phyloP scores from a whole-genome alignment of 2,329 filamentous ascomycete genomes.

The Aspergillus nomiae region DNA sequence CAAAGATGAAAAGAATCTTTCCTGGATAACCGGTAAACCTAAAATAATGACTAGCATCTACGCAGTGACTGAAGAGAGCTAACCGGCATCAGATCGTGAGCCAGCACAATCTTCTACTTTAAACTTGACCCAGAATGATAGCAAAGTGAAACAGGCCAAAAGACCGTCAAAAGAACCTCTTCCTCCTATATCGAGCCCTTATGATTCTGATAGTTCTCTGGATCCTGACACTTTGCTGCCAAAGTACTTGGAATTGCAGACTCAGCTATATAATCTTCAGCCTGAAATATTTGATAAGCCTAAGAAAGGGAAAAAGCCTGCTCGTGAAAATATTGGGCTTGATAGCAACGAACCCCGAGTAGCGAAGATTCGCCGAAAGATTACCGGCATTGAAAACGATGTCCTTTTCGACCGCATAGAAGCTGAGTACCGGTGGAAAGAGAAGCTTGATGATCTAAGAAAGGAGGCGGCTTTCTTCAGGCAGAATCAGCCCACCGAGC shows the following conservation, averaged over 20 bases:
- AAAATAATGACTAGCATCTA: slow-evolving; percentile 12
- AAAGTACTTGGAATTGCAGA: slow-evolving; percentile 74
- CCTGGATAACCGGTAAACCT: slow-evolving; percentile 40
- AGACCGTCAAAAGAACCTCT: slow-evolving; percentile 28
- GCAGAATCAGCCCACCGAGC: slow-evolving; percentile 26
- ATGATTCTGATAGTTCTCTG: slow-evolving; percentile 64
- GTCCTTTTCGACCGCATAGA: slow-evolving; percentile 70
- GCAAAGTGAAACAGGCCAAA: slow-evolving; percentile 28
- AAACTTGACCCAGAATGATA: slow-evolving; percentile 23
- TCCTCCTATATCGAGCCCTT: slow-evolving; percentile 26
- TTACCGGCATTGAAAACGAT: slow-evolving; percentile 76
- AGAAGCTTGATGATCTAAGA: slow-evolving; percentile 61
- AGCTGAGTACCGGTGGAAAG: slow-evolving; percentile 68
- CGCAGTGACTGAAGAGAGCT: slow-evolving; percentile 24
- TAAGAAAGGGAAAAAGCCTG: slow-evolving; percentile 45
- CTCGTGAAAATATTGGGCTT: slow-evolving; percentile 25
- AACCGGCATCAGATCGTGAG: slow-evolving; percentile 32
- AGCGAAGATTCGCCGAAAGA: slow-evolving; percentile 70
- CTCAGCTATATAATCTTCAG: slow-evolving; percentile 65
- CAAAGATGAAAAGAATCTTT: slow-evolving; percentile 36
- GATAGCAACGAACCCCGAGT: slow-evolving; percentile 48
- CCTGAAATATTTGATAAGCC: slow-evolving; percentile 52
- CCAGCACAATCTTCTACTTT: slow-evolving; percentile 30
- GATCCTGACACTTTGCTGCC: slow-evolving; percentile 75
- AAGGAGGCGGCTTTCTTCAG: slow-evolving; percentile 54